phyloP scores from a whole-genome alignment of 2,329 filamentous ascomycete genomes.

The Ilyonectria sp. region DNA sequence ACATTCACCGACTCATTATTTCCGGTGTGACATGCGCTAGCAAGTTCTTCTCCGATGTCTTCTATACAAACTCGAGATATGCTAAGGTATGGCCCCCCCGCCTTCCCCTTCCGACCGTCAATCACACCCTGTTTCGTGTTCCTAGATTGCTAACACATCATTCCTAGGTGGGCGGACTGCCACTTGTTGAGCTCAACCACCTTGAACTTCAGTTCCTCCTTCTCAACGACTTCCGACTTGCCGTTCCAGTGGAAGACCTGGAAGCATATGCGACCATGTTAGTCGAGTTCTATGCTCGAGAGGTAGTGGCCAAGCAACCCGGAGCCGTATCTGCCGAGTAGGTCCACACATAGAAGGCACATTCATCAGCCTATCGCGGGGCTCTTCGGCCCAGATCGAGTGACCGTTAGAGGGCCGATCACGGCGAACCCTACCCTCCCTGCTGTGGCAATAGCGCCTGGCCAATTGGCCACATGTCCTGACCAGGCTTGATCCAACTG shows the following conservation, averaged over 20 bases:
- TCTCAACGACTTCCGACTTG: constrained; percentile 95
- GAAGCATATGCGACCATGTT: constrained; percentile 99
- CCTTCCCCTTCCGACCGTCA: background rate
- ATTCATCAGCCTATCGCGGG: constrained; percentile 9
- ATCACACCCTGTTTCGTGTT: background rate
- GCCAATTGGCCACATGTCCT: constrained; percentile 2
- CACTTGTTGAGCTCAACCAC: constrained; percentile 93
- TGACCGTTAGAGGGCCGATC: background rate
- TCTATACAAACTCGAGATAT: constrained; percentile 99
- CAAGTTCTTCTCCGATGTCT: constrained; percentile 99
- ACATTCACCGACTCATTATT: constrained; percentile 97
- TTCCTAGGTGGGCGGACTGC: constrained; percentile 89
- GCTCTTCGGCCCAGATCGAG: constrained; percentile 4
- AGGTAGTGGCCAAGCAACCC: constrained; percentile 72
- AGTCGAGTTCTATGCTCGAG: constrained; percentile 96
- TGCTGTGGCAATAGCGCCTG: constrained; percentile 2
- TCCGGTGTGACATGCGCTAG: constrained; percentile 97
- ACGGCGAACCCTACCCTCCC: background rate
- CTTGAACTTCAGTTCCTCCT: constrained; percentile 96
- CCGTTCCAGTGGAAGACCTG: constrained; percentile 93
- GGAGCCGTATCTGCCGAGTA: constrained; percentile 39
- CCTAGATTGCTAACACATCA: constrained; percentile 30
- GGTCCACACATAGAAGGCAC: constrained; percentile 22
- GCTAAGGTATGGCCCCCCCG: constrained; percentile 83
- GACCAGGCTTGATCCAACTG: constrained; percentile 17